phyloP scores from a whole-genome alignment of 495 filamentous ascomycete species.

The Trichoderma virens region DNA sequence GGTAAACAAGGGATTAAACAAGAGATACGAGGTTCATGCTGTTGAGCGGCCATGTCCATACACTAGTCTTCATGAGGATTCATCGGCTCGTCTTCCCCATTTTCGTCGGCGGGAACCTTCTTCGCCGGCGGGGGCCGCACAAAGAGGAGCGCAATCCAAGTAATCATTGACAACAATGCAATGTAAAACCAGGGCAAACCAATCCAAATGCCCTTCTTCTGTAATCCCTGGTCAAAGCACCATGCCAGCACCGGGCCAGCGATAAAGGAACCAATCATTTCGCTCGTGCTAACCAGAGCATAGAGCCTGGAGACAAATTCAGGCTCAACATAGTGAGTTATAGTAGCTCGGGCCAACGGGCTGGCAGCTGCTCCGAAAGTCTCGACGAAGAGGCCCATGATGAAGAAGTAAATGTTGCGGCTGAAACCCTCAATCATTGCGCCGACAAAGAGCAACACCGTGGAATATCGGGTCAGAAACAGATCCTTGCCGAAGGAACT shows the following conservation, averaged over 20 bases:
- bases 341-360: conserved; percentile 36
- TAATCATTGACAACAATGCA: conserved; percentile 32
- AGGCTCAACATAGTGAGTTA: conserved; percentile 44
- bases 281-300: conserved; percentile 48
- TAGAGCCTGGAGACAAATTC: conserved; percentile 50
- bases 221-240: conserved; percentile 45
- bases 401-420: conserved; percentile 42
- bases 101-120: neutral
- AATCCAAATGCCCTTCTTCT: conserved; percentile 42
- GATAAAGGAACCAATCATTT: conserved; percentile 45
- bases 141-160: conserved; percentile 31
- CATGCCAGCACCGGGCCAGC: conserved; percentile 46
- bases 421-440: conserved; percentile 18
- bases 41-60: too few relatives aligned
- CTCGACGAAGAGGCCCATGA: conserved; percentile 41
- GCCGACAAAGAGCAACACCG: conserved; percentile 31
- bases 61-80: neutral
- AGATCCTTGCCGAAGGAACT: conserved; percentile 44
- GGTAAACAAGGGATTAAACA: neutral
- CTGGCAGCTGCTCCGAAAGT: conserved; percentile 46
- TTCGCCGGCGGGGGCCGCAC: conserved; percentile 27
- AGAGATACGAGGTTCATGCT: neutral
- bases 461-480: conserved; percentile 38
- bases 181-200: conserved; percentile 50
- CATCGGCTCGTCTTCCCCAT: neutral